Evolutionary conservation across 164 flowering plant genomes (phyloP), one percentile per base, ranked within the genome.

Genomic region (Brasenia schreberi): DNA sequence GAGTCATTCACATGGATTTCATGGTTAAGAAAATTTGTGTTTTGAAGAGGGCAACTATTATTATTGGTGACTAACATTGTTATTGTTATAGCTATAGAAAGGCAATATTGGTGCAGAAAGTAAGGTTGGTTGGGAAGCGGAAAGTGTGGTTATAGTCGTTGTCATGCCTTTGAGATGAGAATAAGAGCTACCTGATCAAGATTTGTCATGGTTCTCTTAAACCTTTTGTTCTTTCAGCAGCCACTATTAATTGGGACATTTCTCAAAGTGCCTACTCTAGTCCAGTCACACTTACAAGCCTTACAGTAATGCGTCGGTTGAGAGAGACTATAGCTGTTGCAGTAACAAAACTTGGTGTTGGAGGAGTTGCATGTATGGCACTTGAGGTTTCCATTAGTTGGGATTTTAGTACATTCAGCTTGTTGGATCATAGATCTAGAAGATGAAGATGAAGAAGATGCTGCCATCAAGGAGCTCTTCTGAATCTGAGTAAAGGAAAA

Each of bases 291-390:
- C 62, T 60, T 60, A n/a, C 62, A 60, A 1, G 62, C n/a, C 27
- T 19, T 60, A n/a, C 14, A 60, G 27, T 9, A 60, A n/a, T 60
- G 27, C 5, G 5, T n/a, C 9, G 14, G 62, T 17, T 60, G 62
- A n/a, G 62, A 60, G 62, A 60, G 62, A 17, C 62, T 60, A n/a
- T 60, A 60, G 27, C 6, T 60, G 14, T 60, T 60, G 62, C 6
- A 60, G 62, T 60, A 60, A n/a, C 14, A 60, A 17, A 60, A 60
- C 62, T 60, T 60, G 2, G 62, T 60, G 62, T 60, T 60, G 6
- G 19, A n/a, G 14, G 62, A 60, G n/a, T 60, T 17, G n/a, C 62
- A 60, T 19, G 5, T 60, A 7, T 1, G 62, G 14, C 4, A 60
- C 19, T 60, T 60, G 62, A 60, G 62, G 62, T 11, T 9, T 6